Evolutionary conservation across 768 basidiomycete genomes (phyloP).

Genomic region (Phaeotremella skinneri): DNA sequence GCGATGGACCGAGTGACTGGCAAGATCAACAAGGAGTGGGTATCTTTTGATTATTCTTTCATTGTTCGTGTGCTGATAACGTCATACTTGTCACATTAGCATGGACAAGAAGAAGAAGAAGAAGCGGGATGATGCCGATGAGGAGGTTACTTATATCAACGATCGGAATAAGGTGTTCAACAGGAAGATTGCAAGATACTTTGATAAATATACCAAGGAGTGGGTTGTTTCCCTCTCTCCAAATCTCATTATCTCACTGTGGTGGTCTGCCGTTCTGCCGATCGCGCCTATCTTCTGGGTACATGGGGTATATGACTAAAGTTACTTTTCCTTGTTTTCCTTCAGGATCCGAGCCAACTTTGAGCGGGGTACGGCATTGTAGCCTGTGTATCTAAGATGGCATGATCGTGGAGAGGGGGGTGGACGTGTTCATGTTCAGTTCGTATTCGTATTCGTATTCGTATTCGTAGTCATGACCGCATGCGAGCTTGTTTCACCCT

Average conservation of each 20-base stretch:
- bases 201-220: constrained; percentile 94
- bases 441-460: no score
- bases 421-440: no score
- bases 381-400: no score
- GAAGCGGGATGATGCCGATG: constrained; percentile 83
- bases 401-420: no score
- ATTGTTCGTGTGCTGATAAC: neutral
- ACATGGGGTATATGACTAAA: constrained; percentile 11
- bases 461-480: no score
- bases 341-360: constrained; percentile 84
- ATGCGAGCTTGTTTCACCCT: no score
- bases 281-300: neutral
- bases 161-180: constrained; percentile 97
- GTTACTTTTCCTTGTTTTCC: neutral
- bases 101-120: constrained; percentile 91
- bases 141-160: constrained; percentile 98
- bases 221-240: constrained; percentile 23
- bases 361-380: constrained; percentile 92
- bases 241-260: neutral
- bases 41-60: constrained; percentile 29
- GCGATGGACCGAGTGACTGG: constrained; percentile 86
- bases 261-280: constrained; percentile 5
- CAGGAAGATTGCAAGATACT: constrained; percentile 95
- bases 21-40: constrained; percentile 91
- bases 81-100: constrained; percentile 53